Evolutionary conservation across 1,284 basidiomycete genomes (phyloP).

Genomic region (Ganoderma sinense): DNA sequence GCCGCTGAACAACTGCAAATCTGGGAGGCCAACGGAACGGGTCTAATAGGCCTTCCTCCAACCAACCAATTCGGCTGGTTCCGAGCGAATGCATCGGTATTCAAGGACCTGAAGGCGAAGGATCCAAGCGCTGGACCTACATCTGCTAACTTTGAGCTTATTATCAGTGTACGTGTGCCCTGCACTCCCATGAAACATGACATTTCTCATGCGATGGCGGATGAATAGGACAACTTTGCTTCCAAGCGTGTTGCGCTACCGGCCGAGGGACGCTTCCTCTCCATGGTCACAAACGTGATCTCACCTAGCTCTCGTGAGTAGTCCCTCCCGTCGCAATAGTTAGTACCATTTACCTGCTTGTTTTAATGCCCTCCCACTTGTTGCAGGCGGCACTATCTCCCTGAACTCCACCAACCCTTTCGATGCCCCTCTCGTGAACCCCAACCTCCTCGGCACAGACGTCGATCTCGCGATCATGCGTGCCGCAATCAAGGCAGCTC

Average conservation of each 20-base stretch:
- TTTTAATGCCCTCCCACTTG: neutral
- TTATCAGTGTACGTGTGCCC: constrained; percentile 6
- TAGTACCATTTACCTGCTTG: neutral
- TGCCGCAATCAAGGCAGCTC: neutral
- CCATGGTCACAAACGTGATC: constrained; percentile 38
- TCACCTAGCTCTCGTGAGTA: constrained; percentile 44
- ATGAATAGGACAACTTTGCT: constrained; percentile 17
- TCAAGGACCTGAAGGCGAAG: constrained; percentile 27
- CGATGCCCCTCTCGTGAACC: constrained; percentile 33
- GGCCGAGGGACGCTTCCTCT: constrained; percentile 40
- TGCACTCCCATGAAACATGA: neutral
- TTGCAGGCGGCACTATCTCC: constrained; percentile 33
- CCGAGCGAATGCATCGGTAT: constrained; percentile 25
- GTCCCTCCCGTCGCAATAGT: neutral
- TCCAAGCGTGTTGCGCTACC: constrained; percentile 25
- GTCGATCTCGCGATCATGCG: constrained; percentile 21
- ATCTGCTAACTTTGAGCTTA: constrained; percentile 22
- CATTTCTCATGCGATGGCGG: neutral
- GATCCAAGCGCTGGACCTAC: constrained; percentile 48
- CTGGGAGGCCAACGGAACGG: constrained; percentile 25
- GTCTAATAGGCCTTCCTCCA: constrained; percentile 13
- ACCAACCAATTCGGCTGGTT: constrained; percentile 22
- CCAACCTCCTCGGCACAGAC: constrained; percentile 24
- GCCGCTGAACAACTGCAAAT: constrained; percentile 17
- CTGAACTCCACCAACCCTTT: constrained; percentile 35